Evolutionary conservation across 2,329 filamentous ascomycete species (phyloP), one percentile per base, ranked within the genome.

Genomic region (Colletotrichum limetticola): DNA sequence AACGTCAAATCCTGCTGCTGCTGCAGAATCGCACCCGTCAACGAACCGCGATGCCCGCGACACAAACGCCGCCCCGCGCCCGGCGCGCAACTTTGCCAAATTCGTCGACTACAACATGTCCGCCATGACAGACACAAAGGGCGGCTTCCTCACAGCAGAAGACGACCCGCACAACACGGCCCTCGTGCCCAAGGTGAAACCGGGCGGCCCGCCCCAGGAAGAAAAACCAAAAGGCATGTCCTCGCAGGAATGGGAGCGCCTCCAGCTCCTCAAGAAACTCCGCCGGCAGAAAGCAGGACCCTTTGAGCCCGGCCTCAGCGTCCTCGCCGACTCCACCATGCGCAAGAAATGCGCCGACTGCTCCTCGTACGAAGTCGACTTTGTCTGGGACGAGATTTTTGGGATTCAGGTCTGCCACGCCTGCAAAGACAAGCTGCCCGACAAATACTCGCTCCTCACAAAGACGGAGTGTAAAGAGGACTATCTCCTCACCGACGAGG

Each of bases 61-160:
- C 76, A 81, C 79, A 77, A 81, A 79, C 75, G 85, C 86, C 19
- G 85, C 81, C 56, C 91, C 97, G 62, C 91, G 91, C 68, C 93
- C 96, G 0, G 94, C 94, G 59, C 90, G 92, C 78, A 98, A 97
- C 79, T 98, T 98, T 77, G 91, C 94, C 74, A 96, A 97, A 81
- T 98, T 93, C 80, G 95, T 99, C 79, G 97, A 99, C 80, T 98
- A 98, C 84, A 97, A 99, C 82, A 97, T 99, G 84, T 96, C 94
- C 80, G 93, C 96, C 84, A 98, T 99, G 95, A 97, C 93, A 7
- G 97, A 99, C 82, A 98, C 96, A 1, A 98, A 98, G 80, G 97
- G 97, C 74, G 97, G 97, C 0, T 99, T 99, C 82, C 84, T 99
- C 76, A 94, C 93, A n/a, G 89, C 90, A 1, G 94, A 96, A 74